Percentiles rank a stretch among this genome's conserved stretches.
Evolutionary conservation across 2,329 filamentous ascomycete genomes (phyloP).

Genomic region (Pseudocercospora cruenta): DNA sequence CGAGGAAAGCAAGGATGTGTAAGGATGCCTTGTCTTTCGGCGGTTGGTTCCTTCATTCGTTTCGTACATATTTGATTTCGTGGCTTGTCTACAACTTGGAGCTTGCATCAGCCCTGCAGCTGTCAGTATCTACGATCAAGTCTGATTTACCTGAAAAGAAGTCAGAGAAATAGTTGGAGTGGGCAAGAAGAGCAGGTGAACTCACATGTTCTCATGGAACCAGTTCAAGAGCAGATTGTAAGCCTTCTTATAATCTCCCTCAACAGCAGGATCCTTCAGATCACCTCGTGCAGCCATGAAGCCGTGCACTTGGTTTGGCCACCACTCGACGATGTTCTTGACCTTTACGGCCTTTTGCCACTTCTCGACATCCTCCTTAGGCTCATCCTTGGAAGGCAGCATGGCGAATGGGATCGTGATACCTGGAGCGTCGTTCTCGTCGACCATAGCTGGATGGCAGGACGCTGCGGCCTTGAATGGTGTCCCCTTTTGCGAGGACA

Average conservation of each 20-base stretch:
- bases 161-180: not conserved
- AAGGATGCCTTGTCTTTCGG: no score
- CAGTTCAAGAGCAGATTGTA: constrained; percentile 55
- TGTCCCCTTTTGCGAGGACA: constrained; percentile 55
- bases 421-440: constrained; percentile 59
- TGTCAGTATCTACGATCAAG: not conserved
- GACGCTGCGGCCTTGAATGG: constrained; percentile 61
- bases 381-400: constrained; percentile 62
- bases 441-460: constrained; percentile 64
- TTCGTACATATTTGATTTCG: no score
- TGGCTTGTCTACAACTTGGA: not conserved
- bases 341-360: constrained; percentile 54
- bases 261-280: constrained; percentile 52
- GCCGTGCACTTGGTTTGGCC: constrained; percentile 47
- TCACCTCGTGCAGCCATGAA: constrained; percentile 44
- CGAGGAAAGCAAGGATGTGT: no score
- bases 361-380: constrained; percentile 53
- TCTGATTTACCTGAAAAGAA: not conserved
- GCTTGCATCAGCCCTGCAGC: not conserved
- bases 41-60: no score
- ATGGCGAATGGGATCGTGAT: constrained; percentile 61
- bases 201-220: constrained; percentile 59
- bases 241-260: constrained; percentile 54
- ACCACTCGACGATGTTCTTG: constrained; percentile 53
- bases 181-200: constrained; percentile 14